Percentiles rank a stretch among this genome's conserved stretches.
Conservation (phyloP, 1,139 yeast genomes). For the Saccharomyces hybrid region DNA sequence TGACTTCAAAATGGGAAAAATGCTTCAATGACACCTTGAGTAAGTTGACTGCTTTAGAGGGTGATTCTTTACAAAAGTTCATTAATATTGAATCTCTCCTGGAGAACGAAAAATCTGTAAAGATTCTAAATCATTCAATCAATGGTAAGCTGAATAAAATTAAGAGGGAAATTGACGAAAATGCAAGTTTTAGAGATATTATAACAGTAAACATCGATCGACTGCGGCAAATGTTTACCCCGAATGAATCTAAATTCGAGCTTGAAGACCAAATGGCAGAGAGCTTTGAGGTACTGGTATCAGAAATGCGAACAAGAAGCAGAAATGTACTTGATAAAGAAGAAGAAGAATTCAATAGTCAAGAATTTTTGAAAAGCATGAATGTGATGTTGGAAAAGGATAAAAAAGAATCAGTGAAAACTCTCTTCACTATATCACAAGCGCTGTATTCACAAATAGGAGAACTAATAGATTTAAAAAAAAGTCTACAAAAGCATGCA, state of each 20-base stretch:
- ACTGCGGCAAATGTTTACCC: slow-evolving; percentile 10
- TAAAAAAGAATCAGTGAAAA: slow-evolving; percentile 16
- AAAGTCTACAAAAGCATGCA: slow-evolving; percentile 17
- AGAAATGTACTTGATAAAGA: slow-evolving; percentile 17
- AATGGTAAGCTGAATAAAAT: slow-evolving; percentile 25
- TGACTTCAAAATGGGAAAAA: slow-evolving; percentile 43
- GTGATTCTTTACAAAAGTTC: slow-evolving; percentile 28
- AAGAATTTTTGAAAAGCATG: slow-evolving; percentile 6
- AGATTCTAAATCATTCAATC: slow-evolving; percentile 21
- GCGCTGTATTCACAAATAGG: slow-evolving; percentile 25
- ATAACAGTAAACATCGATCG: slow-evolving; percentile 16
- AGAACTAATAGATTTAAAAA: slow-evolving; percentile 15
- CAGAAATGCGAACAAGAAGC: slow-evolving; percentile 13
- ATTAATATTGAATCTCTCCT: slow-evolving; percentile 28
- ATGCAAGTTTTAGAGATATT: slow-evolving; percentile 25
- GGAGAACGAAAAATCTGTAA: slow-evolving; percentile 27
- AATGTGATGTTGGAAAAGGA: slow-evolving; percentile 8
- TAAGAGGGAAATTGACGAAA: slow-evolving; percentile 27
- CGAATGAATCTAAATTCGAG: slow-evolving; percentile 12
- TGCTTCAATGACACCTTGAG: slow-evolving; percentile 32
- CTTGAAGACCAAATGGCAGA: slow-evolving; percentile 23
- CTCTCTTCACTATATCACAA: slow-evolving; percentile 25
- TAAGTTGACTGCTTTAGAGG: slow-evolving; percentile 37
- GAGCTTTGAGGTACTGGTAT: slow-evolving; percentile 21
- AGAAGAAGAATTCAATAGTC: slow-evolving; percentile 7